phyloP scores from a whole-genome alignment of 768 basidiomycete species.

The Sarcodon sp. region DNA sequence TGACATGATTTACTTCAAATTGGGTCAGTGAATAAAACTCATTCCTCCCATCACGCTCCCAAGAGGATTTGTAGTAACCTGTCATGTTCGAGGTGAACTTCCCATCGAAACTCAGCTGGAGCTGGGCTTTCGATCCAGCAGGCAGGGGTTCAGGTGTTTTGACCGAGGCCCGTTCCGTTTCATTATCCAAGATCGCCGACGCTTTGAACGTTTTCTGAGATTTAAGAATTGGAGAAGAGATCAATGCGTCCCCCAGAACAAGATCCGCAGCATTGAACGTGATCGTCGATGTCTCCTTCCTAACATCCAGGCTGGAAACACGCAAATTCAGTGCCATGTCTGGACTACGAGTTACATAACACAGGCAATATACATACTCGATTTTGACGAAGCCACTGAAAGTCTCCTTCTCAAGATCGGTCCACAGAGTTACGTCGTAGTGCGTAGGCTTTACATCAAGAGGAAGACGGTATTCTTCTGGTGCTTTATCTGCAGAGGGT shows the following conservation, averaged over 20 bases:
- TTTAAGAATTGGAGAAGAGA: constrained; percentile 43
- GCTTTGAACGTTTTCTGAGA: constrained; percentile 41
- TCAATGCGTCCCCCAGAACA: constrained; percentile 38
- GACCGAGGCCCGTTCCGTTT: constrained; percentile 52
- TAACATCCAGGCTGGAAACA: constrained; percentile 44
- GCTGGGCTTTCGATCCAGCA: constrained; percentile 52
- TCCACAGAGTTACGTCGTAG: constrained; percentile 70
- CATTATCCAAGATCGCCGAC: constrained; percentile 7
- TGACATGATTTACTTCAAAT: constrained; percentile 45
- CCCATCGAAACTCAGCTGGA: constrained; percentile 58
- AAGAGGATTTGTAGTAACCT: constrained; percentile 70
- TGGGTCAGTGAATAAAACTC: constrained; percentile 76
- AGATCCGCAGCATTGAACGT: constrained; percentile 56
- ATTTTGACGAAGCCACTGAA: constrained; percentile 74
- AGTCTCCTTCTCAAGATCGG: constrained; percentile 64
- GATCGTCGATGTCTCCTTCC: constrained; percentile 43
- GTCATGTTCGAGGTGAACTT: constrained; percentile 61
- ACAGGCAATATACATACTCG: constrained; percentile 27
- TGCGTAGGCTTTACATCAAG: constrained; percentile 55
- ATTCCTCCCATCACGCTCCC: constrained; percentile 49
- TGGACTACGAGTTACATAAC: not conserved
- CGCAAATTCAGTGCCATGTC: constrained; percentile 1
- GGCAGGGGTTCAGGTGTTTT: constrained; percentile 45
- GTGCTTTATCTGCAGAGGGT: not conserved
- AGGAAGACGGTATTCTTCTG: constrained; percentile 41